Percentiles rank a stretch among this genome's conserved stretches.
Conservation (phyloP, 805 yeast species). For the Priceomyces carsonii region DNA sequence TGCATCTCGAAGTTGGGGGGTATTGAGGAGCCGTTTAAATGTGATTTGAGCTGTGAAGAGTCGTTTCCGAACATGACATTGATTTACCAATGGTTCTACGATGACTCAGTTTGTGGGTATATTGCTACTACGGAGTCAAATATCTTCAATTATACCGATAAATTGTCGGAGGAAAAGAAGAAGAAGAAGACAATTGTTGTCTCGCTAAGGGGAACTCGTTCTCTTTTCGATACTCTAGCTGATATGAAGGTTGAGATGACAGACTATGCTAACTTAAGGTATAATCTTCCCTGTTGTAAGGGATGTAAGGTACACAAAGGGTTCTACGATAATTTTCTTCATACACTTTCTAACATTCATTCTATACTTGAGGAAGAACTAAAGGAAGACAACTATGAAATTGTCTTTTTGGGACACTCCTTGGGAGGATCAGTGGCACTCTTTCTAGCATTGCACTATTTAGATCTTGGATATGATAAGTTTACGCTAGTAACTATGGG, state of each 20-base stretch:
- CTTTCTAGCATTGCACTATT: conserved; percentile 35
- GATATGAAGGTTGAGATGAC: conserved; percentile 41
- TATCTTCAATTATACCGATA: conserved; percentile 21
- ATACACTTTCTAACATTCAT: conserved; percentile 28
- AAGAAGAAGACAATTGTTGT: conserved; percentile 30
- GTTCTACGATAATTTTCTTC: conserved; percentile 28
- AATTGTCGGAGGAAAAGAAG: conserved; percentile 1
- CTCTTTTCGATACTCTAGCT: conserved; percentile 38
- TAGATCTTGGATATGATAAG: conserved; percentile 33
- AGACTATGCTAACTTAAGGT: conserved; percentile 22
- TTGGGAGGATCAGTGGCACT: conserved; percentile 45
- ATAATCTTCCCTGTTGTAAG: conserved; percentile 24
- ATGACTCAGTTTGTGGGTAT: conserved; percentile 39
- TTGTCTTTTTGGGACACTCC: conserved; percentile 32
- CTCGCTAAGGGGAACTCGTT: conserved; percentile 45
- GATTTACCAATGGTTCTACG: conserved; percentile 42
- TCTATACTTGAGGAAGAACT: conserved; percentile 21
- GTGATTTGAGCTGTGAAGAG: conserved; percentile 35
- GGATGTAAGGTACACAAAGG: conserved; percentile 43
- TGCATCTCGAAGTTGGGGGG: conserved; percentile 33
- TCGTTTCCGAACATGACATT: conserved; percentile 38
- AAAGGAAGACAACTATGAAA: conserved; percentile 20
- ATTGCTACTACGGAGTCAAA: conserved; percentile 32
- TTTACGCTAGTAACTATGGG: conserved; percentile 43
- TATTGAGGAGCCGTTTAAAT: conserved; percentile 38